These are phyloP conservation scores for Peniophora sp. DNA, from an alignment of 1,284 basidiomycete species.

Conservation along the genomic window DNA sequence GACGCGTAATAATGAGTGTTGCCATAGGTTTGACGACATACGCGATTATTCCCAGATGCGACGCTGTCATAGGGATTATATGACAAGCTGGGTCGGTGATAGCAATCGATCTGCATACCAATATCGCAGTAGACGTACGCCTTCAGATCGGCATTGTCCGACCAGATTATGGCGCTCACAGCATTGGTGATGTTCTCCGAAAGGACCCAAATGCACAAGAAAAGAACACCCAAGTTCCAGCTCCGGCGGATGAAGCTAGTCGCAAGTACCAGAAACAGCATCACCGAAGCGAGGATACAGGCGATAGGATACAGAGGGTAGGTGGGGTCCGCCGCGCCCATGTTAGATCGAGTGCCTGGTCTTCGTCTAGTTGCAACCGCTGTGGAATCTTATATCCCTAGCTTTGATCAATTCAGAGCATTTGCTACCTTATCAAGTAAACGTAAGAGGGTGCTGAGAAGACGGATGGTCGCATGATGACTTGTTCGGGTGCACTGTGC, in stretches of 20 bases:
- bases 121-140: not conserved
- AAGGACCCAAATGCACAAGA: not conserved
- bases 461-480: no score
- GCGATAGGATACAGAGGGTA: not conserved
- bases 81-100: no score
- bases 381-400: no score
- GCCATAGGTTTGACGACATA: no score
- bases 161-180: not conserved
- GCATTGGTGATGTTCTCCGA: not conserved
- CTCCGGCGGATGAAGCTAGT: not conserved
- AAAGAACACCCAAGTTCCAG: not conserved
- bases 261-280: not conserved
- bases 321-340: not conserved
- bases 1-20: not conserved
- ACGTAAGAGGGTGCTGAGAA: no score
- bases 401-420: no score
- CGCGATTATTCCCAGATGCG: no score
- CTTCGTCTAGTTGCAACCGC: no score
- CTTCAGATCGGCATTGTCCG: not conserved
- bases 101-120: not conserved
- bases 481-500: no score
- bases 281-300: not conserved
- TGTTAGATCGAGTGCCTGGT: no score
- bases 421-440: no score
- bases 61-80: no score